phyloP scores from a whole-genome alignment of 1,284 basidiomycete genomes.

The Pholiota adiposa region DNA sequence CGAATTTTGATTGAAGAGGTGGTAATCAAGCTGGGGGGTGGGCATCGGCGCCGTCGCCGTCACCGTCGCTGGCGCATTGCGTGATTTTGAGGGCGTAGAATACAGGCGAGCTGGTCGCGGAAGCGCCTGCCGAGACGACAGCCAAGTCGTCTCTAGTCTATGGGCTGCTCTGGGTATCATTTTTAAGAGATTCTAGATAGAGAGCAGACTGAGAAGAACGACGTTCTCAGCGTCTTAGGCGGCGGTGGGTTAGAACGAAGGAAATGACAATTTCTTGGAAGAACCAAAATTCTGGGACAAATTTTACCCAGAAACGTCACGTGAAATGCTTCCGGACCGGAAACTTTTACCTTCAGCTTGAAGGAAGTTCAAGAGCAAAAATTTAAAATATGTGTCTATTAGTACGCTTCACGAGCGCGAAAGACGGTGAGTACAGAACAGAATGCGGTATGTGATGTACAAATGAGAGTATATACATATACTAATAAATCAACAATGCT shows the following conservation, averaged over 20 bases:
- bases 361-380: background rate
- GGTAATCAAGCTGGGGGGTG: constrained; percentile 38
- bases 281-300: background rate
- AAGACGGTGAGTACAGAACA: background rate
- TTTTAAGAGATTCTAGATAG: background rate
- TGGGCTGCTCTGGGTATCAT: constrained; percentile 54
- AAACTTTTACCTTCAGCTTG: background rate
- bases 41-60: constrained; percentile 35
- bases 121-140: constrained; percentile 68
- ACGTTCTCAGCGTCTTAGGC: background rate
- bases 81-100: constrained; percentile 59
- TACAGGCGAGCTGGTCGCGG: constrained; percentile 71
- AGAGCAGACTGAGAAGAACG: constrained; percentile 1
- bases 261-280: background rate
- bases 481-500: constrained; percentile 5
- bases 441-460: background rate
- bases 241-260: background rate
- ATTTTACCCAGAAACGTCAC: constrained; percentile 2
- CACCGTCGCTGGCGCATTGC: constrained; percentile 55
- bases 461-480: background rate
- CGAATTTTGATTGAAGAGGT: constrained; percentile 37
- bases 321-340: background rate
- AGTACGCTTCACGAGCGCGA: background rate
- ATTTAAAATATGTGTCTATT: too few relatives aligned
- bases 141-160: constrained; percentile 60